These are phyloP conservation scores for Kazachstania sp. DNA, from an alignment of 1,139 yeast species.

Conservation along the genomic window DNA sequence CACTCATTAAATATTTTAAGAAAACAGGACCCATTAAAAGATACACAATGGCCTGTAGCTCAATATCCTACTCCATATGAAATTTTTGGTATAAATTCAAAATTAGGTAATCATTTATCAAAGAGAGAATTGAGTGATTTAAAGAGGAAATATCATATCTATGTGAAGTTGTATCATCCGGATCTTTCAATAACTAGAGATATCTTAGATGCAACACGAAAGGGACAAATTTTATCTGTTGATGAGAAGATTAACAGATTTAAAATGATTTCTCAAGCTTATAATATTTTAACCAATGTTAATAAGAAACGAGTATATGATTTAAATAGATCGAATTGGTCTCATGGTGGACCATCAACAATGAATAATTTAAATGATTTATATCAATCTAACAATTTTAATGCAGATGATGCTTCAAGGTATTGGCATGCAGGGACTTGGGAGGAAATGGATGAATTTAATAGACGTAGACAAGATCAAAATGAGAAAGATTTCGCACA, in stretches of 20 bases:
- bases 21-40: neutral
- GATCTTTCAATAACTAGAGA: slow-evolving; percentile 39
- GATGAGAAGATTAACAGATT: slow-evolving; percentile 53
- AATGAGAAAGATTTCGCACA: slow-evolving; percentile 21
- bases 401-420: slow-evolving; percentile 22
- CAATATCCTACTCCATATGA: slow-evolving; percentile 66
- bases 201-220: neutral
- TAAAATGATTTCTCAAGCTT: slow-evolving; percentile 64
- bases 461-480: slow-evolving; percentile 21
- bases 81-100: slow-evolving; percentile 43
- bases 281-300: slow-evolving; percentile 58
- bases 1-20: neutral
- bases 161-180: slow-evolving; percentile 83
- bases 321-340: slow-evolving; percentile 28
- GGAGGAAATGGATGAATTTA: slow-evolving; percentile 41
- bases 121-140: slow-evolving; percentile 31
- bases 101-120: slow-evolving; percentile 32
- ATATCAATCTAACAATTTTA: slow-evolving; percentile 12
- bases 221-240: slow-evolving; percentile 21
- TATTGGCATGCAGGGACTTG: slow-evolving; percentile 66
- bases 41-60: slow-evolving; percentile 46
- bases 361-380: slow-evolving; percentile 6
- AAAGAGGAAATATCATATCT: slow-evolving; percentile 48
- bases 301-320: slow-evolving; percentile 39
- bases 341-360: slow-evolving; percentile 1